These are phyloP conservation scores for Calonectria hawksworthii DNA, from an alignment of 2,329 filamentous ascomycete genomes.

Conservation along the genomic window DNA sequence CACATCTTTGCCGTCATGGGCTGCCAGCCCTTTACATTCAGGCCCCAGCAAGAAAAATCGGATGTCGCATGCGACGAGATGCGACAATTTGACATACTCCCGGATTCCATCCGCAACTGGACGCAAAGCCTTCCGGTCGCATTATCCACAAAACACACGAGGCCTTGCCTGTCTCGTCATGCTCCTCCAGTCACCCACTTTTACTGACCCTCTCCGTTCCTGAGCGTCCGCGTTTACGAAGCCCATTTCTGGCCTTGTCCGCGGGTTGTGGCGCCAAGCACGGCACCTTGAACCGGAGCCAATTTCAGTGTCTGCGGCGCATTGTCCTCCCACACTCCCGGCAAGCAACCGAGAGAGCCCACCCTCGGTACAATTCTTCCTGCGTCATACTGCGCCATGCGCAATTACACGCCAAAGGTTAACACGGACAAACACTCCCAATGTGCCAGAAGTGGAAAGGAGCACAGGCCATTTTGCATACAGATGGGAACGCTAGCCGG, in stretches of 20 bases:
- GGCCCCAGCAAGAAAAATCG: not conserved
- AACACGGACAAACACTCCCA: not conserved
- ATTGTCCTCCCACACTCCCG: not conserved
- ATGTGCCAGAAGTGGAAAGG: not conserved
- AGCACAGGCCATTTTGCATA: slow-evolving; percentile 1
- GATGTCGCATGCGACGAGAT: not conserved
- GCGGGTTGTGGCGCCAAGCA: not conserved
- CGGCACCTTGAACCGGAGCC: not conserved
- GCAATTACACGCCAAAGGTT: not conserved
- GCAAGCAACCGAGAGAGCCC: not conserved
- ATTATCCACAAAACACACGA: not conserved
- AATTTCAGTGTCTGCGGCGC: slow-evolving; percentile 16
- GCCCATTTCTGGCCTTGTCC: not conserved
- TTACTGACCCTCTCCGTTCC: not conserved
- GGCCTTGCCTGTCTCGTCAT: not conserved
- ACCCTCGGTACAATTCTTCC: not conserved
- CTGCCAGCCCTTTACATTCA: not conserved
- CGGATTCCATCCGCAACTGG: not conserved
- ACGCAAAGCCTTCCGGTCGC: not conserved
- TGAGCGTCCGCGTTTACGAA: not conserved
- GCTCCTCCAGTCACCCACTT: not conserved
- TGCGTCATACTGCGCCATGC: not conserved
- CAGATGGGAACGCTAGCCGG: not conserved
- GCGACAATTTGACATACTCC: not conserved
- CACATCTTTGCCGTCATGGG: too few species aligned